These are phyloP conservation scores for Xylaria sp. DNA, from an alignment of 2,329 filamentous ascomycete genomes.

Conservation along the genomic window DNA sequence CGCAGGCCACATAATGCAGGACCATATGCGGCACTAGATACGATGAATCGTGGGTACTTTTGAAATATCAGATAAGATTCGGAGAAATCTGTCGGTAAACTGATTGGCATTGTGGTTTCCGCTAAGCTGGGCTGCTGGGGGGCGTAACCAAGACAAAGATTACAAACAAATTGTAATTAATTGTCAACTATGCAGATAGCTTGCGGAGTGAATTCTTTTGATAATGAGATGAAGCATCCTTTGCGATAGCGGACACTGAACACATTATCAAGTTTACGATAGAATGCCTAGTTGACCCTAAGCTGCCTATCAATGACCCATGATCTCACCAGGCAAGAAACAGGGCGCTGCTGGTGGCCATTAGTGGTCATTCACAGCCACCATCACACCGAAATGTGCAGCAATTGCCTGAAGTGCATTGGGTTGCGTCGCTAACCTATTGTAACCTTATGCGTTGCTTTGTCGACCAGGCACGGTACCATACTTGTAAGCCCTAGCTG, in stretches of 20 bases:
- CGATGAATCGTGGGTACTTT: slow-evolving; percentile 32
- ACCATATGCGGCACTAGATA: slow-evolving; percentile 27
- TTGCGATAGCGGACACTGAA: slow-evolving; percentile 3
- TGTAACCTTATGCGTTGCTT: neutral
- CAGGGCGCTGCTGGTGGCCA: slow-evolving; percentile 9
- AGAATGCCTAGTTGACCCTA: slow-evolving; percentile 16
- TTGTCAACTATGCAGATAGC: no score
- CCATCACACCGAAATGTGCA: slow-evolving; percentile 29
- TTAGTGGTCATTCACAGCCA: slow-evolving; percentile 20
- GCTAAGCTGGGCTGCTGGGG: neutral
- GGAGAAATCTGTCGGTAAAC: slow-evolving; percentile 30
- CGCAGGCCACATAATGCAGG: slow-evolving; percentile 25
- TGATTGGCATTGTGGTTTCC: slow-evolving; percentile 12
- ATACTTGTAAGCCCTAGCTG: neutral
- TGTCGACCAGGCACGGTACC: neutral
- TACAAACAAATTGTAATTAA: no score
- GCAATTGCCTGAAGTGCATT: neutral
- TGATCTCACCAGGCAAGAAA: neutral
- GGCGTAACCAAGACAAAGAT: neutral
- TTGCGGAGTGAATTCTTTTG: neutral
- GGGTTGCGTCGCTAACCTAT: neutral
- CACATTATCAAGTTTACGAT: neutral
- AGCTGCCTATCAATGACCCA: slow-evolving; percentile 14
- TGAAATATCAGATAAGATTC: slow-evolving; percentile 31
- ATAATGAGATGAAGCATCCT: neutral